Conservation (phyloP, 164 flowering plant species). For the Brasenia schreberi region DNA sequence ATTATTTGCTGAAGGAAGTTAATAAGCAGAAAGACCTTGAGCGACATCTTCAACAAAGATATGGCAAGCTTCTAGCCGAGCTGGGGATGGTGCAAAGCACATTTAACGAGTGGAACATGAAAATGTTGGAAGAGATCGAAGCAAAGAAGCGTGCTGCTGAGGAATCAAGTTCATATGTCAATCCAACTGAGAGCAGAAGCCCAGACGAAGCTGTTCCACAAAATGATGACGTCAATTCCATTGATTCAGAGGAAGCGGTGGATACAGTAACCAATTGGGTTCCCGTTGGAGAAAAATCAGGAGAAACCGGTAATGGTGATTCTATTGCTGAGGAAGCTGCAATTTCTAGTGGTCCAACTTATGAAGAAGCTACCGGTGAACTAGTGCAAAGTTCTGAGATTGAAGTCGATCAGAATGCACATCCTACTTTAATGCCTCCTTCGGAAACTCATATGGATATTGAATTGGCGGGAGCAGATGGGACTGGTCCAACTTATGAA, state of each 20-base stretch:
- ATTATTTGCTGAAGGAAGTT: slow-evolving; percentile 60
- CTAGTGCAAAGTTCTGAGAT: not conserved
- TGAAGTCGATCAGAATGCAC: not conserved
- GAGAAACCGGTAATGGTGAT: not conserved
- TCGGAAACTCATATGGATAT: not conserved
- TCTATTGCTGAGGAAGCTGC: not conserved
- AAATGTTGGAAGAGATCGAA: slow-evolving; percentile 39
- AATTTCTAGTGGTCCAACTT: not conserved
- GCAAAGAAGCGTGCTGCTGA: slow-evolving; percentile 21
- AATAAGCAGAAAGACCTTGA: slow-evolving; percentile 89
- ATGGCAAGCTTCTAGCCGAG: slow-evolving; percentile 52
- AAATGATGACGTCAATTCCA: not conserved
- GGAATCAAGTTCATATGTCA: slow-evolving; percentile 14
- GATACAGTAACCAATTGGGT: not conserved
- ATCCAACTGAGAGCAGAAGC: slow-evolving; percentile 2
- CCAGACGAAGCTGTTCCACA: not conserved
- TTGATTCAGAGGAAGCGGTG: not conserved
- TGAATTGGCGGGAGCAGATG: not conserved
- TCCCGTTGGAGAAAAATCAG: no score
- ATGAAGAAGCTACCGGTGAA: not conserved
- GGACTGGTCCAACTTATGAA: not conserved
- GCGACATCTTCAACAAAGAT: slow-evolving; percentile 46
- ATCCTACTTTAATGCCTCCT: not conserved
- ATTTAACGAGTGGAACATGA: slow-evolving; percentile 25
- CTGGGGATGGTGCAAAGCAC: slow-evolving; percentile 38